These are phyloP conservation scores for Melastoma malabathricum DNA, from an alignment of 345 rosid species.

Conservation along the genomic window DNA sequence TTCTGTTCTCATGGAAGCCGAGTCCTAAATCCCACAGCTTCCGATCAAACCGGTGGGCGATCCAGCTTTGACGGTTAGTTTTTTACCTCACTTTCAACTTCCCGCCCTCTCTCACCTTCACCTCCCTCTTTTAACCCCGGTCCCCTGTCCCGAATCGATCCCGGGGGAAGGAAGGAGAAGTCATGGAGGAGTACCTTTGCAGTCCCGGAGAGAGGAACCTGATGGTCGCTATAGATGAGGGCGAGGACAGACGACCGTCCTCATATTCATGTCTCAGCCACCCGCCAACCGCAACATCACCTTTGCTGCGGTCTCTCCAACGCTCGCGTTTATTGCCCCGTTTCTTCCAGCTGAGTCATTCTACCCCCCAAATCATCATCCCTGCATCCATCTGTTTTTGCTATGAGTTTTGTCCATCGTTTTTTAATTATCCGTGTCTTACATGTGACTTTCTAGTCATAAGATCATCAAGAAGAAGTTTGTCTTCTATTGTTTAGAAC, in stretches of 20 bases:
- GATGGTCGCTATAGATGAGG: conserved; percentile 38
- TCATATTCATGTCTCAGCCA: conserved; percentile 34
- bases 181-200: too few species aligned
- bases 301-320: conserved; percentile 24
- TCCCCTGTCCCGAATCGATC: too few species aligned
- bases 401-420: background rate
- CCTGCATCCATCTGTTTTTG: background rate
- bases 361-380: background rate
- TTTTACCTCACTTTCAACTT: too few species aligned
- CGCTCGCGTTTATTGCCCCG: conserved; percentile 24
- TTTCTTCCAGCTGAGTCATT: conserved; percentile 13
- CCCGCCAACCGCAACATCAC: conserved; percentile 13
- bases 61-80: too few species aligned
- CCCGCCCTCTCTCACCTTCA: too few species aligned
- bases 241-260: conserved; percentile 21
- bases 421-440: background rate
- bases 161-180: too few species aligned
- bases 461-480: too few species aligned
- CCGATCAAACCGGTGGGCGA: too few species aligned
- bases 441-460: too few species aligned
- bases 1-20: too few species aligned
- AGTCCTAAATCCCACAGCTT: too few species aligned
- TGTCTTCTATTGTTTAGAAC: too few species aligned
- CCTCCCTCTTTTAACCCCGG: background rate
- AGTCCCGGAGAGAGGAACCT: conserved; percentile 14